Percentiles rank a stretch among this genome's conserved stretches.
Evolutionary conservation across 2,329 filamentous ascomycete species (phyloP).

Genomic region (Cercospora berteroae): DNA sequence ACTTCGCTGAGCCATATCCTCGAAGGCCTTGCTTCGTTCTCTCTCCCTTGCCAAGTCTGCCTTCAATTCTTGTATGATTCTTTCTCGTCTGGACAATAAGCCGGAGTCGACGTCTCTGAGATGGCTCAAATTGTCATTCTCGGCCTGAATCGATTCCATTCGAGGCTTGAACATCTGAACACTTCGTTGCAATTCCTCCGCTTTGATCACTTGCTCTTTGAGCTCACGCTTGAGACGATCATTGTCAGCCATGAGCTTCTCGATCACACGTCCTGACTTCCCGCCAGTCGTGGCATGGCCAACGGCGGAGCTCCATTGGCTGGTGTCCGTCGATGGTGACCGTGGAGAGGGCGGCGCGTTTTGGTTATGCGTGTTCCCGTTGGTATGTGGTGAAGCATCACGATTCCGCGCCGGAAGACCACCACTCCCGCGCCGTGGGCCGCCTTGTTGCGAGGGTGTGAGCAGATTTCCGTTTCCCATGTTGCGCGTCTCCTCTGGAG

Average conservation of each 20-base stretch:
- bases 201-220: conserved; percentile 44
- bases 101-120: conserved; percentile 71
- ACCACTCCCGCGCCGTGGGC: conserved; percentile 18
- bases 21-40: conserved; percentile 59
- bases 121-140: conserved; percentile 68
- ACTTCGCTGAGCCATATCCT: conserved; percentile 59
- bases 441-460: conserved; percentile 23
- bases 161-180: conserved; percentile 68
- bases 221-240: conserved; percentile 71
- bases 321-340: conserved; percentile 17
- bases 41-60: conserved; percentile 63
- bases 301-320: conserved; percentile 63
- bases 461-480: conserved; percentile 15
- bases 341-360: conserved; percentile 16
- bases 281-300: conserved; percentile 61
- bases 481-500: conserved; percentile 9
- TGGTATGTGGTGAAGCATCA: conserved; percentile 15
- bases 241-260: conserved; percentile 76
- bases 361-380: conserved; percentile 14
- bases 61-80: conserved; percentile 69
- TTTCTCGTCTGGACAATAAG: conserved; percentile 68
- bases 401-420: conserved; percentile 9
- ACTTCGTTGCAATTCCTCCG: conserved; percentile 69
- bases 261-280: conserved; percentile 76
- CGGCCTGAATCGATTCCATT: conserved; percentile 64